Base-by-base conservation (phyloP, 495 filamentous ascomycete species). In the Staphylotrichum tortipilum region DNA sequence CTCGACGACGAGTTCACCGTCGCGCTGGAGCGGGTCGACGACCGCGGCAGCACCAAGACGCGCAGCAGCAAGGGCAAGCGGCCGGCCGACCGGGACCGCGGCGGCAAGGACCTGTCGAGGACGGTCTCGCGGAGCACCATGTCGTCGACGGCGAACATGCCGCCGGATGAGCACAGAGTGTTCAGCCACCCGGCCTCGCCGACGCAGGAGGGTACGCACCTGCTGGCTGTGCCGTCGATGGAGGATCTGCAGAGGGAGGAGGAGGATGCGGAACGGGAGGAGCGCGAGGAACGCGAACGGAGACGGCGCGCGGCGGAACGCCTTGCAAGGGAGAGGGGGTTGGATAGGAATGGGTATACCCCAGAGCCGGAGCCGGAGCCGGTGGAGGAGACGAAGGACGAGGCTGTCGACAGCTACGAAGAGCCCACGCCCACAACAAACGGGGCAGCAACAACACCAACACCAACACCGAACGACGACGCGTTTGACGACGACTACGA, bases 1-100 rank as follows among this genome's bases (percentile, higher is more conserved):
- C 69, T 98, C 44, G 87, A 89, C 57, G 92, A 97, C 66, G 92
- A 97, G 58, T 95, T 97, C 56, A 81, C 87, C 1, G 80, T 95
- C 67, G 78, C 79, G 1, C 67, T 95, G 23, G 83, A 83, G 24
- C 77, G 75, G 23, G 86, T 83, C 0, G 77, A 92, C 53, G 89
- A 94, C 57, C 77, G 77, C 29, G 81, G 81, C 38, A 86, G 84
- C 50, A 81, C 79, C 45, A 83, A 79, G 55, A 79, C 80, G n/a
- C 62, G 68, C 54, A 78, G 70, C 47, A 80, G 77, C 47, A 77
- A 78, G 52, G 78, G 81, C 31, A 80, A 80, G 62, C 73, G 78
- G 42, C 78, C 73, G 24, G 72, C 72, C 7, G 78, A 73, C 7
- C 74, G 72, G 30, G 49, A 50, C 22, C 39, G 28, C 8, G 75